Base-by-base conservation (phyloP, 345 rosid species). In the Populus tremula region DNA sequence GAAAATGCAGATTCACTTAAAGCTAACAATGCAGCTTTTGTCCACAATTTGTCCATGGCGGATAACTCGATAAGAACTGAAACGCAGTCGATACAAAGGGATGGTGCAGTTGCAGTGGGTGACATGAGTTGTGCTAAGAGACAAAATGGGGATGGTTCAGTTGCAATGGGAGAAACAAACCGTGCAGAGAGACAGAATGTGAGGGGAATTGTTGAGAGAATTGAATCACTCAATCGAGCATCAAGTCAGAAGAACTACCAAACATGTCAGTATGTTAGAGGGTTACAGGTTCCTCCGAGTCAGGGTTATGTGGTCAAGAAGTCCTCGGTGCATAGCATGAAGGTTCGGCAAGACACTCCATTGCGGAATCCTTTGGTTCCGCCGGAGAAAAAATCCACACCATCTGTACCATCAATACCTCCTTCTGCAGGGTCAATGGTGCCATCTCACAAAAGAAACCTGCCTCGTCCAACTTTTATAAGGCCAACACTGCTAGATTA, bases 401-500 rank as follows among this genome's bases (percentile, higher is more conserved):
- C 73, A 70, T 35, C 70, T 16, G 1, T 31, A 47, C 16, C 50
- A 47, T 47, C 50, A 13, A 13, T 47, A 47, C 50, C 50, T 0
- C 50, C 11, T 14, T 35, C 36, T 29, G 41, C 70, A 29, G 41
- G 8, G 41, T 66, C 41, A 29, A 47, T 12, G 17, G 43, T 29
- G 20, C 5, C 17, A 56, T 2, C 31, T 41, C 29, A 50, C 17
- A 56, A 56, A 27, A 36, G 35, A 29, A 31, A 65, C 18, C 39
- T 16, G 3, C 16, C 20, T 27, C 41, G 41, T 36, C 67, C 14
- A 0, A 45, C 36, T 36, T 20, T 9, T 33, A 14, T 59, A 20
- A 38, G 67, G 36, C 76, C 76, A 73, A 73, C 68, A 6, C 49
- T 73, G 21, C 31, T 73, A 20, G 53, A 73, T 39, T 38, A 54